Base-by-base conservation (phyloP, 371 early-diverging fungal species). In the Mortierella sp. region DNA sequence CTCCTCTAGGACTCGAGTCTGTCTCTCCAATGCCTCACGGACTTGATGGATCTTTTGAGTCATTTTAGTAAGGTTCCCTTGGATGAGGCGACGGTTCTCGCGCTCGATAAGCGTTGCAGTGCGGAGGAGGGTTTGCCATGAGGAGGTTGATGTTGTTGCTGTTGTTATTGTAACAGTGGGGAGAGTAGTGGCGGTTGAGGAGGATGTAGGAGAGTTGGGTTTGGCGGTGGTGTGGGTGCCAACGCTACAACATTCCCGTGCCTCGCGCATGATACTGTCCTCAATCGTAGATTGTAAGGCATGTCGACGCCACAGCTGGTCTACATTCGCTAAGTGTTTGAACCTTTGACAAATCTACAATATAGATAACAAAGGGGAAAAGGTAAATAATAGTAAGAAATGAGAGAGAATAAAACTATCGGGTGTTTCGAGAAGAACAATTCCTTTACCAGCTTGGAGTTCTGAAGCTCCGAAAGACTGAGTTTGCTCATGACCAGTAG, bases 221-320 rank as follows among this genome's bases (percentile, higher is more conserved):
- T 63, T 19, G 63, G 8, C 2, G 19, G 3, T 34, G 63, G 31
- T 21, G 63, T 63, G 8, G 38, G 8, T 19, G 63, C 14, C 26
- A 26, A 31, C 11, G 58, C 72, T 60, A 48, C 84, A 75, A 42
- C 16, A 21, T 54, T 42, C 70, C 34, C 75, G 77, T 2, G 81
- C 78, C 16, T 84, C 76, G 7, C 52, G 55, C 50, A 84, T 45
- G 50, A 75, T 50, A 24, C 50, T 48, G 11, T 63, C 45, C 0
- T 80, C 78, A 4, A 84, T 70, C 4, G 58, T 28, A 0, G 75
- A 44, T 16, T 68, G 58, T 10, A 73, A 24, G 2, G 76, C 58
- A 14, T 80, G 52, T 16, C 72, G 26, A 44, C 58, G 52, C 84
- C 84, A 84, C 16, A 84, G 63, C 31, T 84, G 84, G 73, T 84